These are phyloP conservation scores for Lotmaria passim DNA, from an alignment of 208 protist genomes.

Conservation along the genomic window DNA sequence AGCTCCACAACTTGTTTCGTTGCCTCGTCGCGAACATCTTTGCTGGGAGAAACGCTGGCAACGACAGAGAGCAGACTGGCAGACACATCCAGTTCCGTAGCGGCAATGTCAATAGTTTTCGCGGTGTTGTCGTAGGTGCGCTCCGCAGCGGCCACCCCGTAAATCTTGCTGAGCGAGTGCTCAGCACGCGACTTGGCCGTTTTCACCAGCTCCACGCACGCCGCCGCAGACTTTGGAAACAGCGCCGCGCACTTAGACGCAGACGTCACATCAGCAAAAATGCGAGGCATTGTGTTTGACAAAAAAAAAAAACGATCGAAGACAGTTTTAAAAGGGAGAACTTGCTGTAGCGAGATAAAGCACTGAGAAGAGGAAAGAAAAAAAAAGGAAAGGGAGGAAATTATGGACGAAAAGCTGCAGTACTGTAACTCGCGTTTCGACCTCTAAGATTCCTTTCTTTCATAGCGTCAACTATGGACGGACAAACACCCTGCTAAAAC, in stretches of 20 bases:
- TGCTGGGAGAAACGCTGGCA: slow-evolving; percentile 53
- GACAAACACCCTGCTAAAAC: no score
- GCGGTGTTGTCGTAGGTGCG: slow-evolving; percentile 72
- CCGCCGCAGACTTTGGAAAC: slow-evolving; percentile 68
- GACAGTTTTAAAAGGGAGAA: background rate
- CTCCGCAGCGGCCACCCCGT: slow-evolving; percentile 22
- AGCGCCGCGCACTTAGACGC: slow-evolving; percentile 56
- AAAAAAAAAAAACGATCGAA: slow-evolving; percentile 19
- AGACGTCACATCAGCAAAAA: slow-evolving; percentile 64
- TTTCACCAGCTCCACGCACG: slow-evolving; percentile 47
- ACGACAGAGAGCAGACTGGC: slow-evolving; percentile 69
- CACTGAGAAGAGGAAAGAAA: no score
- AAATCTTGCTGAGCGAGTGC: slow-evolving; percentile 52
- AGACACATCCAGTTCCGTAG: slow-evolving; percentile 59
- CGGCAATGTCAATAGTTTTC: slow-evolving; percentile 55
- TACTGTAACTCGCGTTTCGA: no score
- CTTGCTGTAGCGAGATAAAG: background rate
- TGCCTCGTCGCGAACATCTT: slow-evolving; percentile 71
- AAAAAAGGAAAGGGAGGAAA: no score
- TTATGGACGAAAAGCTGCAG: no score
- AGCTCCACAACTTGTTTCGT: slow-evolving; percentile 69
- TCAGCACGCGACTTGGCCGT: slow-evolving; percentile 60
- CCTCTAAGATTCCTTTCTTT: no score
- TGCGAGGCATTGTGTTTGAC: slow-evolving; percentile 35
- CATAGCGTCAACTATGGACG: no score